A percentile compares a stretch with the other conserved stretches of the same genome.
phyloP scores from a whole-genome alignment of 164 flowering plant genomes.

The Macadamia tetraphylla region DNA sequence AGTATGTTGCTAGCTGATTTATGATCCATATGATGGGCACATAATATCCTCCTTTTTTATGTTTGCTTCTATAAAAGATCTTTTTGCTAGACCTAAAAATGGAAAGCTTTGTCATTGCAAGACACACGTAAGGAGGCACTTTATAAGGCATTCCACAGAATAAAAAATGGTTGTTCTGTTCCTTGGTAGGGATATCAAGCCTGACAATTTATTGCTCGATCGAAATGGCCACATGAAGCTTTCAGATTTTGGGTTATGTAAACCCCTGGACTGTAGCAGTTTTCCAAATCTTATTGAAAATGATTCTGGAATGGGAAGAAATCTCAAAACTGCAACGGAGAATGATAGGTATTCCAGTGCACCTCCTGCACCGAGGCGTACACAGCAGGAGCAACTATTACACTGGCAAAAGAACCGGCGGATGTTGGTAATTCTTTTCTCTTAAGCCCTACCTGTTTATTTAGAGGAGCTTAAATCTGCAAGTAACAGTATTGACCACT shows the following conservation, averaged over 20 bases:
- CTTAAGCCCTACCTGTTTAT: background rate
- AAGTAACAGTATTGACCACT: no score
- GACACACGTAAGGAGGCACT: background rate
- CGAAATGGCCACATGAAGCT: conserved; percentile 43
- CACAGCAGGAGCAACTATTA: conserved; percentile 36
- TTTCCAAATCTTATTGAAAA: conserved; percentile 37
- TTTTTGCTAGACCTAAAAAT: background rate
- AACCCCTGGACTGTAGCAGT: conserved; percentile 37
- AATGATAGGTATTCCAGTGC: conserved; percentile 20
- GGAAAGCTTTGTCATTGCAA: background rate
- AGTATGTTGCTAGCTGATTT: no score
- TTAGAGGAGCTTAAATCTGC: background rate
- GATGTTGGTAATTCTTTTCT: conserved; percentile 24
- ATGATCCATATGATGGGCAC: no score
- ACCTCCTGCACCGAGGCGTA: conserved; percentile 21
- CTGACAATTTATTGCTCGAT: conserved; percentile 42
- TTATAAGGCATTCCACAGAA: background rate
- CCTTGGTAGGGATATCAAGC: conserved; percentile 40
- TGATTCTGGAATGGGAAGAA: conserved; percentile 24
- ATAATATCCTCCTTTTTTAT: background rate
- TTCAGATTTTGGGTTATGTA: conserved; percentile 46
- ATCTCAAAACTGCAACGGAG: conserved; percentile 14
- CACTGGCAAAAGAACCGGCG: conserved; percentile 41
- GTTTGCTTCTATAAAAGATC: background rate
- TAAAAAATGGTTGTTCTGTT: background rate